Base-by-base conservation (phyloP, 352 stramenopile species). In the Phytophthora capsici region DNA sequence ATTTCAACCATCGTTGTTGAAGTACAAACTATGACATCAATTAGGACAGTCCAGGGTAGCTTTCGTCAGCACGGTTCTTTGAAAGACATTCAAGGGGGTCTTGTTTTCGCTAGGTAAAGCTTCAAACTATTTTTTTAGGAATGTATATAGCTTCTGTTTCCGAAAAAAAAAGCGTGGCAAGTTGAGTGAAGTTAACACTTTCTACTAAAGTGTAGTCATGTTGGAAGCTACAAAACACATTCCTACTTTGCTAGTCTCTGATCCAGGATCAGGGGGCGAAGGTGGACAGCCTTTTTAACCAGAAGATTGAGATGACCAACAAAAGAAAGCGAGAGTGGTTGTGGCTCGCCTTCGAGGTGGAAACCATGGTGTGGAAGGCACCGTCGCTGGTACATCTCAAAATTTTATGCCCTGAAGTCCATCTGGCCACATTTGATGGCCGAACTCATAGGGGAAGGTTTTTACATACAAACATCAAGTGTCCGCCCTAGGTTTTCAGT, bases 371-470 rank as follows among this genome's bases (percentile, higher is more conserved):
- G 20, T 47, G 61, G 53, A 64, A 70, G 64, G 62, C 22, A n/a
- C n/a, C n/a, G n/a, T n/a, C n/a, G n/a, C n/a, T n/a, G n/a, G n/a
- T n/a, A n/a, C n/a, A 54, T 40, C n/a, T 34, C 46, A 26, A 57
- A 63, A 41, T 62, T 66, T 67, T 69, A 52, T 57, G 57, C 58
- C 46, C 49, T 67, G 40, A 46, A 17, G 26, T 43, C 38, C 54
- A 69, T 57, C 65, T 73, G 65, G 53, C 65, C 45, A 57, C 52
- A 73, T 72, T 68, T 72, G 37, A 59, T 59, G 44, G 50, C 45
- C 50, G 38, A 63, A 52, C 49, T 6, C 37, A 23, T 64, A 66
- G 63, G 63, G 55, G 48, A 63, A 71, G 49, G 63, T 71, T 30
- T 43, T 22, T 50, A 16, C 16, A 71, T 71, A 71, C 55, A 62